Conservation (phyloP, 202 grass and related monocot species). For the Cymbopogon flexuosus region DNA sequence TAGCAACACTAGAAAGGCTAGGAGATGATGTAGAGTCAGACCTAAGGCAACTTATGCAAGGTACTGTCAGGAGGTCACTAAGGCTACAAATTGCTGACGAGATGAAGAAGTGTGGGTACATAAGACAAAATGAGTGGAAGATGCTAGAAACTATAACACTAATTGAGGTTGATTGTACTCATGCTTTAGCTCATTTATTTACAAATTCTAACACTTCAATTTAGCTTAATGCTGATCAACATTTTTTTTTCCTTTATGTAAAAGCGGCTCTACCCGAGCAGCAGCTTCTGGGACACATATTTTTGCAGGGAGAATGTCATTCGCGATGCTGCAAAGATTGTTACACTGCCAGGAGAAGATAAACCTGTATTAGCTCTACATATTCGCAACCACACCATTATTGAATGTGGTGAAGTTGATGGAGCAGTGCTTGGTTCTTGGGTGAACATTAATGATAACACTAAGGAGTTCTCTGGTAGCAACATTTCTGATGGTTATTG, state of each 20-base stretch:
- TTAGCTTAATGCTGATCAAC: constrained; percentile 36
- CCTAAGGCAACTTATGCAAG: constrained; percentile 82
- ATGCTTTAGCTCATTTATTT: constrained; percentile 26
- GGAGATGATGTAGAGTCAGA: constrained; percentile 81
- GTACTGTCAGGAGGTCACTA: constrained; percentile 81
- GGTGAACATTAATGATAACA: constrained; percentile 49
- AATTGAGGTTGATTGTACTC: constrained; percentile 69
- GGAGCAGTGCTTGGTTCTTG: constrained; percentile 79
- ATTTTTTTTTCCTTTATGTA: constrained; percentile 37
- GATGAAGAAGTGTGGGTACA: constrained; percentile 69
- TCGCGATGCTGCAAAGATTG: constrained; percentile 37
- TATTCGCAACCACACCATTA: constrained; percentile 26
- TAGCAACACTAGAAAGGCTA: constrained; percentile 75
- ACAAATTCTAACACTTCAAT: not conserved
- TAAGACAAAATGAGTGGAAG: constrained; percentile 67
- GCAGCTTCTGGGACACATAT: constrained; percentile 29
- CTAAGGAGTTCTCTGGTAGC: constrained; percentile 46
- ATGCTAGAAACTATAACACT: constrained; percentile 70
- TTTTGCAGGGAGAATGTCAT: constrained; percentile 54
- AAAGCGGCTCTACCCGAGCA: constrained; percentile 56
- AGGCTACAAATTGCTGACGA: constrained; percentile 66
- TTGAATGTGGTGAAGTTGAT: constrained; percentile 89
- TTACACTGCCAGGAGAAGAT: constrained; percentile 58
- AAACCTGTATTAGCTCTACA: constrained; percentile 48
- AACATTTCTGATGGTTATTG: constrained; percentile 60